Evolutionary conservation across 495 filamentous ascomycete species (phyloP).

Genomic region (Aspergillus affinis): DNA sequence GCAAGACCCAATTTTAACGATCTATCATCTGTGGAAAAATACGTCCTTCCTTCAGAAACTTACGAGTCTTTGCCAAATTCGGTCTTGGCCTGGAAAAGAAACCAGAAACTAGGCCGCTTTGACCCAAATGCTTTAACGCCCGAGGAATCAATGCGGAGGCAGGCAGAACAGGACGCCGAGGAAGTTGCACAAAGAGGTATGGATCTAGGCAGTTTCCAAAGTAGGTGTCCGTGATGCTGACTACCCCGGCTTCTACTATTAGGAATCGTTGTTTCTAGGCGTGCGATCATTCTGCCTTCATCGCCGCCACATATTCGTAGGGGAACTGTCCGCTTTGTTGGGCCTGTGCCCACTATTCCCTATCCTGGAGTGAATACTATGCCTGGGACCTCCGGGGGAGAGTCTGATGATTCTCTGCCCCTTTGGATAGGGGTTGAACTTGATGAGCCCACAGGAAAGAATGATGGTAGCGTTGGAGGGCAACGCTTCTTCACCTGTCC

Average conservation of each 20-base stretch:
- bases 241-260: neutral
- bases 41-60: slow-evolving; percentile 72
- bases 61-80: slow-evolving; percentile 83
- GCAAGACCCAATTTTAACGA: slow-evolving; percentile 76
- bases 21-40: slow-evolving; percentile 79
- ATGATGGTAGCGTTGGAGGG: slow-evolving; percentile 81
- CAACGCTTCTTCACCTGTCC: slow-evolving; percentile 73
- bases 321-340: slow-evolving; percentile 81
- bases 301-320: slow-evolving; percentile 63
- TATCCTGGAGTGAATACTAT: slow-evolving; percentile 39
- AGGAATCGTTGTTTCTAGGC: slow-evolving; percentile 36
- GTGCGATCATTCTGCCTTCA: slow-evolving; percentile 45
- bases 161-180: slow-evolving; percentile 59
- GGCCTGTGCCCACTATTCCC: slow-evolving; percentile 78
- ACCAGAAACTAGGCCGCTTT: slow-evolving; percentile 89
- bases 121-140: slow-evolving; percentile 75
- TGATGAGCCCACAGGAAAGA: slow-evolving; percentile 87
- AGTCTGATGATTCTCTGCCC: slow-evolving; percentile 42
- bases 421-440: slow-evolving; percentile 84
- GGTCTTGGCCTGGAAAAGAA: slow-evolving; percentile 91
- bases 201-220: slow-evolving; percentile 5
- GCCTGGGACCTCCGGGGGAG: slow-evolving; percentile 22
- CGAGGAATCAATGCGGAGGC: slow-evolving; percentile 59
- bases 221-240: neutral
- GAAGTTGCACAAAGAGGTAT: slow-evolving; percentile 65